Percentiles rank a stretch among this genome's conserved stretches.
Conservation (phyloP, 2,329 filamentous ascomycete genomes). For the Clonostachys byssicola region DNA sequence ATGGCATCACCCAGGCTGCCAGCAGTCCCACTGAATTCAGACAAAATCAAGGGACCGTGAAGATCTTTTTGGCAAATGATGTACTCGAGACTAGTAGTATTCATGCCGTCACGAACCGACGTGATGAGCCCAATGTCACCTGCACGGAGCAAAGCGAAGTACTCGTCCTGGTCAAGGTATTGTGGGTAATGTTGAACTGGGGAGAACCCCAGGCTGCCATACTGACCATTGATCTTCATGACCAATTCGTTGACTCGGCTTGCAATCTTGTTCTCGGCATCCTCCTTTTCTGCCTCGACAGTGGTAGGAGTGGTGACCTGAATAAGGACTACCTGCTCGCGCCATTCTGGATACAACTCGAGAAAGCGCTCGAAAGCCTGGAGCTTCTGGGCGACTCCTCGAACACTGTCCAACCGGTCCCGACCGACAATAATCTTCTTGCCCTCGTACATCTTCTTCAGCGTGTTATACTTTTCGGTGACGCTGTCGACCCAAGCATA, state of each 20-base stretch:
- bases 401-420: slow-evolving; percentile 88
- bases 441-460: slow-evolving; percentile 75
- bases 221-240: slow-evolving; percentile 85
- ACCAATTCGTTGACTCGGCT: slow-evolving; percentile 89
- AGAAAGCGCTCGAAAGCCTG: slow-evolving; percentile 93
- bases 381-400: slow-evolving; percentile 92
- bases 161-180: slow-evolving; percentile 85
- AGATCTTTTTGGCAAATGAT: slow-evolving; percentile 86
- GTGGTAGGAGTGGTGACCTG: slow-evolving; percentile 89
- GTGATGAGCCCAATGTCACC: slow-evolving; percentile 93
- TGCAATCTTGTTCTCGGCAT: slow-evolving; percentile 74
- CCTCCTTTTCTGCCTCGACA: slow-evolving; percentile 74
- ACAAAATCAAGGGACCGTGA: slow-evolving; percentile 85
- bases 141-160: slow-evolving; percentile 87
- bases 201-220: slow-evolving; percentile 82
- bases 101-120: slow-evolving; percentile 95
- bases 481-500: slow-evolving; percentile 68
- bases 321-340: slow-evolving; percentile 86
- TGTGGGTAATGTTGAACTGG: slow-evolving; percentile 95
- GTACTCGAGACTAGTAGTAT: slow-evolving; percentile 93
- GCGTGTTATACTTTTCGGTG: slow-evolving; percentile 67
- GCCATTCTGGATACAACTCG: slow-evolving; percentile 87
- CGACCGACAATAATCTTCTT: slow-evolving; percentile 95
- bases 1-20: slow-evolving; percentile 81
- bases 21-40: slow-evolving; percentile 93